phyloP scores from a whole-genome alignment of 73 alveolate species.

The Symbiodinium natans region DNA sequence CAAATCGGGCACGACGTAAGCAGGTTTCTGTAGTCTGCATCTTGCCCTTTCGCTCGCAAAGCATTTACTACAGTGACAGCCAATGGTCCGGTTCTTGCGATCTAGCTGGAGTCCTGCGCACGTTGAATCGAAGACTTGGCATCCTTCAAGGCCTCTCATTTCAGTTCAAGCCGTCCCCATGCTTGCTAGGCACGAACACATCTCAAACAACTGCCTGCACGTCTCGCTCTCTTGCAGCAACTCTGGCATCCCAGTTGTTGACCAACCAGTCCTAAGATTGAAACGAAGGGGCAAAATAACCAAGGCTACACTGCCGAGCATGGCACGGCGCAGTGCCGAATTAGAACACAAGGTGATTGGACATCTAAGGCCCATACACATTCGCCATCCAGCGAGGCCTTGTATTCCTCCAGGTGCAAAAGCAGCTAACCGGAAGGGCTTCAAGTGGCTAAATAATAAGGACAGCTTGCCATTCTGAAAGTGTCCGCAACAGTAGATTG shows the following conservation, averaged over 20 bases:
- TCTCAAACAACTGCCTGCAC: background rate
- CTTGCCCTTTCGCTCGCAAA: too few species aligned
- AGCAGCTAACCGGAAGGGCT: background rate
- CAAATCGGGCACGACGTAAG: too few species aligned
- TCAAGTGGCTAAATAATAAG: too few species aligned
- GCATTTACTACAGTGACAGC: too few species aligned
- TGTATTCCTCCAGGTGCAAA: conserved; percentile 3
- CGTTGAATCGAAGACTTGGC: background rate
- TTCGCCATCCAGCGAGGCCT: background rate
- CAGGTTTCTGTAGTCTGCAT: too few species aligned
- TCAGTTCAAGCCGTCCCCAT: background rate
- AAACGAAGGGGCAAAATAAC: too few species aligned
- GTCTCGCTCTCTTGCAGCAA: conserved; percentile 18
- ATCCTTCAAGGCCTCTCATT: background rate
- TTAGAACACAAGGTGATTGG: too few species aligned
- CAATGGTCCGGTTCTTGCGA: too few species aligned
- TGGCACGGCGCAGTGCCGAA: background rate
- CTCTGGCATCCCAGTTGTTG: background rate
- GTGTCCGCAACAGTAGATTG: too few species aligned
- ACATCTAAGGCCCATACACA: background rate
- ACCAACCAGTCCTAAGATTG: conserved; percentile 21
- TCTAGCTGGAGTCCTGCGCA: background rate
- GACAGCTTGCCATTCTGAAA: too few species aligned
- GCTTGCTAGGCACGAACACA: too few species aligned
- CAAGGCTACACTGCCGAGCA: background rate